A percentile compares a stretch with the other conserved stretches of the same genome.
Evolutionary conservation across 305 asterid genomes (phyloP).

Genomic region (Fraxinus nigra): DNA sequence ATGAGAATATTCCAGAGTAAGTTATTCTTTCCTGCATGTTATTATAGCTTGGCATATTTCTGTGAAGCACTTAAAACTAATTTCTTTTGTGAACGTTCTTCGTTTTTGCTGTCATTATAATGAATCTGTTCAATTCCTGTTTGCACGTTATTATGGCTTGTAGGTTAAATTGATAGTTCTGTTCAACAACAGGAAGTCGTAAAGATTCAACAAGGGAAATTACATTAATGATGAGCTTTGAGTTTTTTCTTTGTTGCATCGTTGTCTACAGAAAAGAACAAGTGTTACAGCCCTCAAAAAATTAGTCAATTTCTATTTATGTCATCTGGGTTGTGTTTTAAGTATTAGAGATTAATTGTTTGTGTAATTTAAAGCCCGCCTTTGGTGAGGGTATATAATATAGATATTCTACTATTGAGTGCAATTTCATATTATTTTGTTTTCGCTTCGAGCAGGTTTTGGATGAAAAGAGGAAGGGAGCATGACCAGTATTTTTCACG

Average conservation of each 20-base stretch:
- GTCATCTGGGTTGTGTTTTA: neutral
- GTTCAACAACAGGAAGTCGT: neutral
- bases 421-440: neutral
- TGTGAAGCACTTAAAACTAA: neutral
- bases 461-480: constrained; percentile 77
- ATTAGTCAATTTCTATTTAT: neutral
- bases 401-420: neutral
- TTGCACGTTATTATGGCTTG: neutral
- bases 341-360: neutral
- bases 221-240: neutral
- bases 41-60: neutral
- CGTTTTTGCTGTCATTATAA: neutral
- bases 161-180: neutral
- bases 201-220: neutral
- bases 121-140: neutral
- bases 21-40: constrained; percentile 44
- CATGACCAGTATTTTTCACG: constrained; percentile 32
- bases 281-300: neutral
- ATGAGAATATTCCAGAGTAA: constrained; percentile 83
- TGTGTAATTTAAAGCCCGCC: neutral
- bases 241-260: neutral
- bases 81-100: neutral
- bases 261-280: neutral
- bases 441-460: constrained; percentile 52
- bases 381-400: neutral